Evolutionary conservation across 257 asterid genomes (phyloP).

Genomic region (Leptodermis oblonga): DNA sequence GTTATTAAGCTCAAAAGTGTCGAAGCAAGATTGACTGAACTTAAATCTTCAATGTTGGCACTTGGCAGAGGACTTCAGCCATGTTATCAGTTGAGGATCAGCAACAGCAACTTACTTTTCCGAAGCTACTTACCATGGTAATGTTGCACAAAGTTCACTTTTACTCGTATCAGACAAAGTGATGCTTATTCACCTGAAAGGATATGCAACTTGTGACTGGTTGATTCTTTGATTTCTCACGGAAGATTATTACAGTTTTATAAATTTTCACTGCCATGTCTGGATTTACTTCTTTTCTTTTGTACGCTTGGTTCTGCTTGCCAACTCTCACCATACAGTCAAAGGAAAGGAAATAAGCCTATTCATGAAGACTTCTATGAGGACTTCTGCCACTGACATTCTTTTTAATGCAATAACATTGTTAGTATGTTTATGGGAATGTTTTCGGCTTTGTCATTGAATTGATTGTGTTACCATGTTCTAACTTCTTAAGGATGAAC

Average conservation of each 20-base stretch:
- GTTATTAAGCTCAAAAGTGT: slow-evolving; percentile 64
- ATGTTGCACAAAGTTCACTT: background rate
- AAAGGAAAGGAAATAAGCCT: background rate
- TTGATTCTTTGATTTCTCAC: background rate
- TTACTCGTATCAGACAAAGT: background rate
- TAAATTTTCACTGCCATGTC: background rate
- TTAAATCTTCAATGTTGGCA: slow-evolving; percentile 69
- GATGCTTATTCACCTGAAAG: too few species aligned
- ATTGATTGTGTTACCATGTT: background rate
- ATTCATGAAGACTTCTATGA: background rate
- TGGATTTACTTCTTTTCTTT: background rate
- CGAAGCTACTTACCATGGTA: slow-evolving; percentile 79
- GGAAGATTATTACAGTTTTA: background rate
- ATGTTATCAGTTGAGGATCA: slow-evolving; percentile 84
- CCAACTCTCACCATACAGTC: background rate
- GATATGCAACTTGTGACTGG: too few species aligned
- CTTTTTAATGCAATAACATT: background rate
- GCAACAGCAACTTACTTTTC: slow-evolving; percentile 74
- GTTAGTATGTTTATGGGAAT: background rate
- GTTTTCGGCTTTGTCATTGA: background rate
- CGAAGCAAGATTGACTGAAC: slow-evolving; percentile 67
- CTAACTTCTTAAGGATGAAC: background rate
- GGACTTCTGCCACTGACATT: background rate
- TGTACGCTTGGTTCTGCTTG: background rate
- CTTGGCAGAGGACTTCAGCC: slow-evolving; percentile 86